Evolutionary conservation across 225 moss, liverwort and hornwort genomes (phyloP).

Genomic region (Polytrichum formosum): DNA sequence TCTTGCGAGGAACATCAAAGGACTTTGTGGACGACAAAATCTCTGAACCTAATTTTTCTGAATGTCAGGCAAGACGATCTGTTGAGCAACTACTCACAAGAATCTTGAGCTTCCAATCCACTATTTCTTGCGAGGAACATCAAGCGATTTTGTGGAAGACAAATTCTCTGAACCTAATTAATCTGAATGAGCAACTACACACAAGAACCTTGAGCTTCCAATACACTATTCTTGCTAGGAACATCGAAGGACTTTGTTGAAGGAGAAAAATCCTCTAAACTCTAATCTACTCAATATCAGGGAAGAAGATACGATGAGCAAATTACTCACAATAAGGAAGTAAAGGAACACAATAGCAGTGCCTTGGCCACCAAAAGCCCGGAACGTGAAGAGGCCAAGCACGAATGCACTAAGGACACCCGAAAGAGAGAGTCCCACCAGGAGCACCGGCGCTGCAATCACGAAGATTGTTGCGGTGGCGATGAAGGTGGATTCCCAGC

Average conservation of each 20-base stretch:
- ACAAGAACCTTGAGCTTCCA: too few relatives aligned
- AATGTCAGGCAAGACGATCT: neutral
- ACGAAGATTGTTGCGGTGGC: slow-evolving; percentile 71
- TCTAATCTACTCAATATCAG: neutral
- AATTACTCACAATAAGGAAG: slow-evolving; percentile 51
- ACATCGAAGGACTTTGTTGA: too few relatives aligned
- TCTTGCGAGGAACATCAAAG: too few relatives aligned
- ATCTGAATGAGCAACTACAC: too few relatives aligned
- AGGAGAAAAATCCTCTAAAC: too few relatives aligned
- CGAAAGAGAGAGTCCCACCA: slow-evolving; percentile 63
- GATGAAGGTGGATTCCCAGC: slow-evolving; percentile 75
- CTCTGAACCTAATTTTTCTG: neutral
- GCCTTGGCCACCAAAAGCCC: slow-evolving; percentile 80
- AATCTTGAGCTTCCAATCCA: neutral
- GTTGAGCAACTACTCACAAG: slow-evolving; percentile 28
- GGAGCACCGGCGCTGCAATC: slow-evolving; percentile 65
- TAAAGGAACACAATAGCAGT: slow-evolving; percentile 70
- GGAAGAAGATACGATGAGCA: neutral
- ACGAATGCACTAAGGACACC: slow-evolving; percentile 76
- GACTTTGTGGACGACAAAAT: too few relatives aligned
- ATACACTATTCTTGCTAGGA: too few relatives aligned
- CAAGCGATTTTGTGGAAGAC: too few relatives aligned
- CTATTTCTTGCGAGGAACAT: too few relatives aligned
- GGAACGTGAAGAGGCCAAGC: slow-evolving; percentile 82
- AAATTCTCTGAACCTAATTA: too few relatives aligned